A percentile compares a stretch with the other conserved stretches of the same genome.
Conservation (phyloP, 208 protist species). For the Acanthamoeba polyphaga region DNA sequence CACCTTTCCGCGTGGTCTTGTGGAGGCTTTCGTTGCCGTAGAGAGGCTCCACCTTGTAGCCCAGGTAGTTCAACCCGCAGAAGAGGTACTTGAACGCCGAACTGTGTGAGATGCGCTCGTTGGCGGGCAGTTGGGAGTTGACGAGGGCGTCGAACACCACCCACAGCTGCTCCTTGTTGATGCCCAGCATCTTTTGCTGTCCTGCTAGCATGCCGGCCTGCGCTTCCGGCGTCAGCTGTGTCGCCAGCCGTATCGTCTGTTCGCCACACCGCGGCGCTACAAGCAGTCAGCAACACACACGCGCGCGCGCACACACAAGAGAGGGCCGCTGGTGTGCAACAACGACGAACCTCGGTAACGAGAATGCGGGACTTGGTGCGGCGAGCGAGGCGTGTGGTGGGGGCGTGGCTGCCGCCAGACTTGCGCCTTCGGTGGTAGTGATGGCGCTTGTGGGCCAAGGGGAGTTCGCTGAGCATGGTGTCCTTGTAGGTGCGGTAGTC, state of each 20-base stretch:
- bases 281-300: not conserved
- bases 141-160: constrained; percentile 57
- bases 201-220: not conserved
- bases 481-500: constrained; percentile 44
- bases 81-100: constrained; percentile 67
- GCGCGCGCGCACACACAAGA: not conserved
- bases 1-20: constrained; percentile 20
- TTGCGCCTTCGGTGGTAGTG: not conserved
- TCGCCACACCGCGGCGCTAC: not conserved
- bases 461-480: not conserved
- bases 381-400: constrained; percentile 17
- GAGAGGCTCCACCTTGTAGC: constrained; percentile 64
- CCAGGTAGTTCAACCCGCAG: constrained; percentile 44
- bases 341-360: constrained; percentile 18
- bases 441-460: not conserved
- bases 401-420: not conserved
- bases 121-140: not conserved
- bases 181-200: constrained; percentile 57
- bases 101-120: constrained; percentile 48
- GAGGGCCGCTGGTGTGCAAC: not conserved
- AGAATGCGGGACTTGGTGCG: constrained; percentile 54
- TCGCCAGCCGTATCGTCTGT: constrained; percentile 34
- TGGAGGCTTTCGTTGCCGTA: constrained; percentile 60
- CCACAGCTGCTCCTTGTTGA: constrained; percentile 67
- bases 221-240: constrained; percentile 45